Evolutionary conservation across 495 filamentous ascomycete species (phyloP), one percentile per base, ranked within the genome.

Genomic region (Xylaria telfairii): DNA sequence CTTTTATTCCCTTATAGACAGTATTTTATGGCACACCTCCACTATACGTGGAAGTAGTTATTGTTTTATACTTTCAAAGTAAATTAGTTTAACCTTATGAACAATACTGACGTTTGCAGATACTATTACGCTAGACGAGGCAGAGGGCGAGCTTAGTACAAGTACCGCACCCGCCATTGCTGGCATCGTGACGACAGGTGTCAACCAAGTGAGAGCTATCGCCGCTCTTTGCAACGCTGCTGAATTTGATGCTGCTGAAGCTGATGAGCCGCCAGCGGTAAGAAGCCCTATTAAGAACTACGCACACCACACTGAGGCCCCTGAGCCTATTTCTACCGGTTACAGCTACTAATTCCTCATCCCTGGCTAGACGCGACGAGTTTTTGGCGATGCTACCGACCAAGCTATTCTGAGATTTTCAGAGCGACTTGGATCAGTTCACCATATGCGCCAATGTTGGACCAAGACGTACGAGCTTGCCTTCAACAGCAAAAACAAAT

Each of bases 401-500:
- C 86, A 88, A 62, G 90, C 92, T 9, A 84, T 92, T 34, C 79
- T 94, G 21, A 85, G 90, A 41, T 88, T 93, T 60, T 86, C 89
- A 0, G 90, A 92, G 74, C 81, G 79, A 13, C 78, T 91, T 5
- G 82, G 83, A 2, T 77, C 87, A 0, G 83, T 89, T 1, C 67
- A 82, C 12, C 81, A 87, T 21, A 74, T 89, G 6, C 81, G 84
- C 15, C 73, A 83, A 17, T 73, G 79, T 28, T 91, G 87, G 84
- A 83, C 84, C 46, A 88, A 84, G 47, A 83, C 87, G 8, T 91
- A 88, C 77, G 87, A 92, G 71, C 80, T 93, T 8, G 88, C 88
- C 0, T 93, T 94, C 81, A 94, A 93, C 76, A 90, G 87, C 74
- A 92, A 92, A 81, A 93, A 92, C 76, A 94, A 93, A 75, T 93